Percentiles rank a stretch among this genome's conserved stretches.
Evolutionary conservation across 176 grass and related monocot species (phyloP).

Genomic region (Oryza meyeriana): DNA sequence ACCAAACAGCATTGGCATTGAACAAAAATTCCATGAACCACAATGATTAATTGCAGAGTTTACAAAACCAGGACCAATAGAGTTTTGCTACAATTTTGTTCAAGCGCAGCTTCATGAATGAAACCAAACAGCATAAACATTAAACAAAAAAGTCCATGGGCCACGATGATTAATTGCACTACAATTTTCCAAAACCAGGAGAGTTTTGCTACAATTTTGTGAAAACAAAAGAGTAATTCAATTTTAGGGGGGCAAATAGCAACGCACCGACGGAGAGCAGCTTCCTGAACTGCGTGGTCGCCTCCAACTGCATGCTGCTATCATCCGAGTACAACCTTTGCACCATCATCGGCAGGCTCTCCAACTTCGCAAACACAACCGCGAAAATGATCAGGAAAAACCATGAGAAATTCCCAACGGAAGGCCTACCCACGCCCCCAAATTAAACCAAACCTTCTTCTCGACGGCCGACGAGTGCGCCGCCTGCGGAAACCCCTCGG

Average conservation of each 20-base stretch:
- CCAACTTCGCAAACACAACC: slow-evolving; percentile 11
- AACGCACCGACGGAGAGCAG: slow-evolving; percentile 48
- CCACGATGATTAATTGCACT: background rate
- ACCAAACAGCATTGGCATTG: background rate
- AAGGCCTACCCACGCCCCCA: background rate
- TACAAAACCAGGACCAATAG: background rate
- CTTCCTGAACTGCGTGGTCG: slow-evolving; percentile 47
- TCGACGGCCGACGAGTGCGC: background rate
- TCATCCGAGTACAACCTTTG: slow-evolving; percentile 50
- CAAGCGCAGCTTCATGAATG: background rate
- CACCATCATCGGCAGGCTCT: slow-evolving; percentile 33
- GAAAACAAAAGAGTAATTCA: background rate
- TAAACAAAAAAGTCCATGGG: background rate
- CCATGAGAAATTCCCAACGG: background rate
- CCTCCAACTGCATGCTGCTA: slow-evolving; percentile 40
- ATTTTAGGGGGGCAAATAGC: background rate
- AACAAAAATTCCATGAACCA: background rate
- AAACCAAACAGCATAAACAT: background rate
- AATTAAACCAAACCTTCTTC: slow-evolving; percentile 43
- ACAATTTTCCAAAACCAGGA: background rate
- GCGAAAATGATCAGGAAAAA: background rate
- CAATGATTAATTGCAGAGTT: background rate
- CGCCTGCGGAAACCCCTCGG: background rate
- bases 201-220: background rate
- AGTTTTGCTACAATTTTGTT: background rate